A percentile compares a stretch with the other conserved stretches of the same genome.
phyloP scores from a whole-genome alignment of 164 flowering plant genomes.

The grape (Vitis vinifera) region DNA sequence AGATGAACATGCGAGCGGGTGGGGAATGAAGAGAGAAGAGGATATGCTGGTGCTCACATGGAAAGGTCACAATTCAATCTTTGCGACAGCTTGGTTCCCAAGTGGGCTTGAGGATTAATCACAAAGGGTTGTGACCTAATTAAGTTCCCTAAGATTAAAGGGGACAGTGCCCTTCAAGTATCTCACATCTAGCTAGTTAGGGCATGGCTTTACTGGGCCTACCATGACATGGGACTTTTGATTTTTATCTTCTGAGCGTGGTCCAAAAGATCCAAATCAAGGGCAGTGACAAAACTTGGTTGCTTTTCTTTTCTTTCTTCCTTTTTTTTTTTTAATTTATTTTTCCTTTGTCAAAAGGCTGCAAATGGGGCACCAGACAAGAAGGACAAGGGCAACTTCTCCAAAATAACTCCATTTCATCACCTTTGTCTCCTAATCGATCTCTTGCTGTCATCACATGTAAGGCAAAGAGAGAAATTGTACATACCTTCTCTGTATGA shows the following conservation, averaged over 20 bases:
- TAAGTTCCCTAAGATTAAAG: too few species aligned
- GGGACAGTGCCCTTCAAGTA: too few species aligned
- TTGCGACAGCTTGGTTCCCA: conserved; percentile 72
- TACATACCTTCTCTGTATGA: conserved; percentile 9
- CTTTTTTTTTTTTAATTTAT: neutral
- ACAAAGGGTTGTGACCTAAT: conserved; percentile 12
- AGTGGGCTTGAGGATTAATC: conserved; percentile 20
- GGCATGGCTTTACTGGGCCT: neutral
- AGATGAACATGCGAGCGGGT: conserved; percentile 84
- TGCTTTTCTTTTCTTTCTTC: too few species aligned
- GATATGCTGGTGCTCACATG: conserved; percentile 75
- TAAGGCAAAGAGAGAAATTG: conserved; percentile 14
- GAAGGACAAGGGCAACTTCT: conserved; percentile 7
- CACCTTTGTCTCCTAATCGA: neutral
- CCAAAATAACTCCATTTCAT: conserved; percentile 4
- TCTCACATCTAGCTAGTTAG: too few species aligned
- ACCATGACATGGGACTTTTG: conserved; percentile 1
- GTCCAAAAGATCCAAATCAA: conserved; percentile 8
- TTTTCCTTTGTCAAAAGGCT: conserved; percentile 19
- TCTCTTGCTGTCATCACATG: conserved; percentile 14
- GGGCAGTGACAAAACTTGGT: conserved; percentile 12
- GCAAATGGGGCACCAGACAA: conserved; percentile 21
- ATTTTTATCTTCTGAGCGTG: conserved; percentile 7
- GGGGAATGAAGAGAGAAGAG: conserved; percentile 92
- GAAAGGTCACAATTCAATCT: conserved; percentile 83